Base-by-base conservation (phyloP, 2,329 filamentous ascomycete species). In the Colletotrichum euphorbiae region DNA sequence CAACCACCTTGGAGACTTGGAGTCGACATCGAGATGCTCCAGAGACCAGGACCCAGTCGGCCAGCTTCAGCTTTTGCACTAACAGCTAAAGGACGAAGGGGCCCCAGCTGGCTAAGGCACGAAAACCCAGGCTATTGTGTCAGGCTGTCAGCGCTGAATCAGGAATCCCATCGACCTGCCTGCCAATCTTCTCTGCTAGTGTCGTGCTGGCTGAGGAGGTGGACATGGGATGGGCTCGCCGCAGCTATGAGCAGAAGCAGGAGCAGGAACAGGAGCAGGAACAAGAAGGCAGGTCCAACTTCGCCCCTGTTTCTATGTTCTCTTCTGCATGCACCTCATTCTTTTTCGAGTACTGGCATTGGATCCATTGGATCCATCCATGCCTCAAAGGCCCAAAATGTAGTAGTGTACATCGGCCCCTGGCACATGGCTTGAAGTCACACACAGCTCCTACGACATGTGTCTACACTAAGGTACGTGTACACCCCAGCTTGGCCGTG, bases 241-340 rank as follows among this genome's bases (percentile, higher is more conserved):
- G 40, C 40, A 43, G 40, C 9, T 8, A 13, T 15, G 15, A 19
- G 42, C 15, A n/a, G 42, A 21, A 46, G 43, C 19, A 24, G 24
- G 24, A 28, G 24, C 24, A 28, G 6, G 24, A 28, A 6, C 15
- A n/a, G 42, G n/a, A 46, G 43, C 19, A 24, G 24, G 24, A 28
- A 5, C 24, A 28, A 28, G 24, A 28, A 6, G 24, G 24, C 24
- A 28, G 5, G 24, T 28, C 24, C 3, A 28, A 28, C 24, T 28
- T 28, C 3, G 24, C 24, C 36, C 4, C 36, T 38, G 8, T 38
- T 13, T 13, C 2, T 9, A 6, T 36, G 6, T 5, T 36, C 33
- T 36, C 31, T 48, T 63, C 61, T 58, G 24, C 52, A 42, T 17
- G 43, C 58, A 61, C 38, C 36, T 61, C 46, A 43, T 52, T 21